Conservation (phyloP, 106 monocot species). For the Allium fistulosum region DNA sequence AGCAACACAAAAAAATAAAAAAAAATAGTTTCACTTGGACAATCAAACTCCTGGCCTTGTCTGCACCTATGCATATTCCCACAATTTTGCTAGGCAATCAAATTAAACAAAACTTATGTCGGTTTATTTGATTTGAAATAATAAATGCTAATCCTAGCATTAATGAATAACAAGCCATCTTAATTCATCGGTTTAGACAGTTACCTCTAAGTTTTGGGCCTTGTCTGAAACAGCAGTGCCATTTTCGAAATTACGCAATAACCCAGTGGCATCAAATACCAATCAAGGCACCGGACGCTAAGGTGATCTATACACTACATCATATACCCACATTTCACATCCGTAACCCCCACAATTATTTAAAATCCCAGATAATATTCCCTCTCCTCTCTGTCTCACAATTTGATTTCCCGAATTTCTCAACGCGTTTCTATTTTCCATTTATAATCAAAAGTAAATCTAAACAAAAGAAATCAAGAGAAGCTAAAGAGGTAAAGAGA, state of each 20-base stretch:
- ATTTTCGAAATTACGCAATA: neutral
- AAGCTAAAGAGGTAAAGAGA: neutral
- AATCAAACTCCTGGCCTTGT: no score
- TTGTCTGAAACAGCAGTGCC: neutral
- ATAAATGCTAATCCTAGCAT: no score
- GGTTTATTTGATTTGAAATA: no score
- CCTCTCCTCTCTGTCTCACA: neutral
- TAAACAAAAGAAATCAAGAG: neutral
- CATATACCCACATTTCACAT: neutral
- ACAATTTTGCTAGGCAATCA: no score
- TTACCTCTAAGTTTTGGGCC: no score
- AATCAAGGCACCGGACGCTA: conserved; percentile 2
- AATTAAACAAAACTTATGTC: no score
- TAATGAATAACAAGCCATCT: no score
- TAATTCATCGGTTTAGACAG: no score
- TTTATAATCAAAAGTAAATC: neutral
- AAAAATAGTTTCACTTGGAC: no score
- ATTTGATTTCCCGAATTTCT: no score
- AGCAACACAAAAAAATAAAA: no score
- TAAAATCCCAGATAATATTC: neutral
- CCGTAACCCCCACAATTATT: neutral
- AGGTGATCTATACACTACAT: neutral
- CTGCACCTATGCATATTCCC: no score
- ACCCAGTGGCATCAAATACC: neutral
- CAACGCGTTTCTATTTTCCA: neutral